Evolutionary conservation across 1,284 basidiomycete species (phyloP).

Genomic region (Ustilago shanxiensis): DNA sequence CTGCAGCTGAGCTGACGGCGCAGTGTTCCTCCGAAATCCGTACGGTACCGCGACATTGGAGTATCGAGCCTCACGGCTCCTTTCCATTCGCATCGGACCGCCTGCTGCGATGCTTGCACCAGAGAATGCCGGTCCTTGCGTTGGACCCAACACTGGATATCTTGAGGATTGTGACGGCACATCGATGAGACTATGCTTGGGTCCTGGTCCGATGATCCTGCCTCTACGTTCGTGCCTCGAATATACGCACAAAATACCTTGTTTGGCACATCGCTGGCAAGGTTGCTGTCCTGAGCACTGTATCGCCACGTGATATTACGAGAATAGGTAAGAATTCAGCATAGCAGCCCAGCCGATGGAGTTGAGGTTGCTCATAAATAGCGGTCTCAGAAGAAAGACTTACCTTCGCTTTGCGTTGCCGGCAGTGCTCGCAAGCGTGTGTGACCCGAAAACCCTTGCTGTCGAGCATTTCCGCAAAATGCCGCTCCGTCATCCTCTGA

Average conservation of each 20-base stretch:
- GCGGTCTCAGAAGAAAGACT: too few relatives aligned
- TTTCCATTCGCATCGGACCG: constrained; percentile 20
- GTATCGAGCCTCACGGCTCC: constrained; percentile 9
- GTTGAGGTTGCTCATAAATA: too few relatives aligned
- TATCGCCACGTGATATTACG: neutral
- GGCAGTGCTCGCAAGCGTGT: constrained; percentile 49
- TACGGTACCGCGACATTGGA: constrained; percentile 19
- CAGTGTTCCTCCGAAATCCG: constrained; percentile 18
- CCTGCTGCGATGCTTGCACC: neutral
- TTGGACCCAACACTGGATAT: neutral
- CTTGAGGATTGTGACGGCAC: constrained; percentile 8
- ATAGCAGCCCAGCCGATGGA: too few relatives aligned
- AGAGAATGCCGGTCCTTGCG: neutral
- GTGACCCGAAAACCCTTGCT: constrained; percentile 26
- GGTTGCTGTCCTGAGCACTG: constrained; percentile 48
- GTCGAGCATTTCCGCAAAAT: constrained; percentile 36
- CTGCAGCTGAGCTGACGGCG: neutral
- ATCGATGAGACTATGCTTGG: constrained; percentile 6
- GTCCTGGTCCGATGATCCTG: constrained; percentile 4
- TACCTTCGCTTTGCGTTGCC: constrained; percentile 48
- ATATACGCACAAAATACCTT: constrained; percentile 33
- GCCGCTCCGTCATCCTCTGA: constrained; percentile 19
- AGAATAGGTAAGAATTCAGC: neutral
- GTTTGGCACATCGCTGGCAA: constrained; percentile 40
- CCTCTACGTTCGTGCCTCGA: constrained; percentile 26